phyloP scores from a whole-genome alignment of 2,329 filamentous ascomycete genomes.

The Aspergillus brunneoviolaceus region DNA sequence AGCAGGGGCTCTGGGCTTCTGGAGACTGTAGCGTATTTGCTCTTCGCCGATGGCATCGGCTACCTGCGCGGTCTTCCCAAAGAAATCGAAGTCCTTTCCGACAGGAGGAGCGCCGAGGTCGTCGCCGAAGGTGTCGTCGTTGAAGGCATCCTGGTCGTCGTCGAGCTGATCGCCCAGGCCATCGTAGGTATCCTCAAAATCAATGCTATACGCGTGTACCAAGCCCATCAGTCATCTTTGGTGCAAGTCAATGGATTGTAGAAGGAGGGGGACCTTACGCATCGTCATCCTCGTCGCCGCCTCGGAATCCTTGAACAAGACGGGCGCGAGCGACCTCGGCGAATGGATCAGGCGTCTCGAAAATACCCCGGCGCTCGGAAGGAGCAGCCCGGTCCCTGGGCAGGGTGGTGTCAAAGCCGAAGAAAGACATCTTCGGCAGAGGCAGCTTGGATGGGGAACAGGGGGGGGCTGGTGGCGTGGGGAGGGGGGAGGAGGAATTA shows the following conservation, averaged over 20 bases:
- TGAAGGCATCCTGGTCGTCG: slow-evolving; percentile 90
- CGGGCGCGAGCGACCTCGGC: slow-evolving; percentile 68
- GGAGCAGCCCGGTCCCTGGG: slow-evolving; percentile 66
- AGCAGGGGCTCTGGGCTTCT: slow-evolving; percentile 57
- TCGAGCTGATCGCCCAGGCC: slow-evolving; percentile 87
- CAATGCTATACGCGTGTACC: slow-evolving; percentile 53
- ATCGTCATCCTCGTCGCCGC: slow-evolving; percentile 62
- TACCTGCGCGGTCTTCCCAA: slow-evolving; percentile 85
- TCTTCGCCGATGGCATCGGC: slow-evolving; percentile 86
- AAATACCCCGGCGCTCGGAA: slow-evolving; percentile 67
- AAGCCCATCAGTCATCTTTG: slow-evolving; percentile 1
- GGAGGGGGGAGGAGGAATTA: slow-evolving; percentile 18
- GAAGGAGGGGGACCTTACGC: slow-evolving; percentile 51
- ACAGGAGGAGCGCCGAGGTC: slow-evolving; percentile 54
- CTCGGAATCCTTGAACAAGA: slow-evolving; percentile 39
- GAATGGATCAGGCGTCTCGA: slow-evolving; percentile 87
- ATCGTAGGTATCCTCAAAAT: slow-evolving; percentile 98
- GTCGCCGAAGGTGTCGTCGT: slow-evolving; percentile 87
- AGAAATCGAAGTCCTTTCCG: slow-evolving; percentile 96
- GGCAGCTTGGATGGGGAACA: slow-evolving; percentile 7
- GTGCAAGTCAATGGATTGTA: neutral
- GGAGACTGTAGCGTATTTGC: slow-evolving; percentile 76
- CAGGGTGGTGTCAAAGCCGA: slow-evolving; percentile 75
- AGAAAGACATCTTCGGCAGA: slow-evolving; percentile 77
- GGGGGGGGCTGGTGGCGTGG: slow-evolving; percentile 16